phyloP scores from a whole-genome alignment of 225 moss, liverwort and hornwort species.

The Lunularia cruciata region DNA sequence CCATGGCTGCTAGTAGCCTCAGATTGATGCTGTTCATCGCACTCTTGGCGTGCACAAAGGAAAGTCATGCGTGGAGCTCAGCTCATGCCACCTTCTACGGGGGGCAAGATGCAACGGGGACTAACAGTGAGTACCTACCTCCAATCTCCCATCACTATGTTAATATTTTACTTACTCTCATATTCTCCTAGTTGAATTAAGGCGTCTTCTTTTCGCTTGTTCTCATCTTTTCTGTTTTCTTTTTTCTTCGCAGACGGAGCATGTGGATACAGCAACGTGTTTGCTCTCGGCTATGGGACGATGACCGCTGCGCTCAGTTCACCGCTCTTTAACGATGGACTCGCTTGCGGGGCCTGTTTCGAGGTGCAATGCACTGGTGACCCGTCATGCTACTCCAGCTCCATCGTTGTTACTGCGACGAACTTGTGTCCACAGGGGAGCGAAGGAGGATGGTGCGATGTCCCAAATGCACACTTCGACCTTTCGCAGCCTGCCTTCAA shows the following conservation, averaged over 20 bases:
- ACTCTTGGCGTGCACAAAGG: no score
- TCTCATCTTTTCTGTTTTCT: no score
- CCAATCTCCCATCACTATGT: no score
- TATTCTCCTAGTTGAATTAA: neutral
- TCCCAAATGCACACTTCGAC: slow-evolving; percentile 48
- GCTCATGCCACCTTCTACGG: slow-evolving; percentile 49
- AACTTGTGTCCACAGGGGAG: slow-evolving; percentile 50
- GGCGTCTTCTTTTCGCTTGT: neutral
- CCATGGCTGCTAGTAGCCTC: no score
- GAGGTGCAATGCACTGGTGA: slow-evolving; percentile 25
- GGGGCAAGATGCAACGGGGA: slow-evolving; percentile 44
- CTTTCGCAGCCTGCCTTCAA: slow-evolving; percentile 48
- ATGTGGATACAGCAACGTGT: slow-evolving; percentile 43
- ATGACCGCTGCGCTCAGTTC: slow-evolving; percentile 45
- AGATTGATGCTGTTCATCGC: no score
- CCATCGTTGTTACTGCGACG: slow-evolving; percentile 46
- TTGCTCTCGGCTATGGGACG: slow-evolving; percentile 38
- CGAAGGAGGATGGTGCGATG: slow-evolving; percentile 52
- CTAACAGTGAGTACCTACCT: slow-evolving; percentile 33
- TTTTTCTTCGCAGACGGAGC: slow-evolving; percentile 35
- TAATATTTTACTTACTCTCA: no score
- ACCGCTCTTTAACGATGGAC: slow-evolving; percentile 33
- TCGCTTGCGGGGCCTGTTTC: slow-evolving; percentile 41
- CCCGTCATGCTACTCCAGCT: slow-evolving; percentile 23
- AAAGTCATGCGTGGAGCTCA: slow-evolving; percentile 24